Base-by-base conservation (phyloP, 225 moss, liverwort and hornwort species). In the Sphagnum tenellum region DNA sequence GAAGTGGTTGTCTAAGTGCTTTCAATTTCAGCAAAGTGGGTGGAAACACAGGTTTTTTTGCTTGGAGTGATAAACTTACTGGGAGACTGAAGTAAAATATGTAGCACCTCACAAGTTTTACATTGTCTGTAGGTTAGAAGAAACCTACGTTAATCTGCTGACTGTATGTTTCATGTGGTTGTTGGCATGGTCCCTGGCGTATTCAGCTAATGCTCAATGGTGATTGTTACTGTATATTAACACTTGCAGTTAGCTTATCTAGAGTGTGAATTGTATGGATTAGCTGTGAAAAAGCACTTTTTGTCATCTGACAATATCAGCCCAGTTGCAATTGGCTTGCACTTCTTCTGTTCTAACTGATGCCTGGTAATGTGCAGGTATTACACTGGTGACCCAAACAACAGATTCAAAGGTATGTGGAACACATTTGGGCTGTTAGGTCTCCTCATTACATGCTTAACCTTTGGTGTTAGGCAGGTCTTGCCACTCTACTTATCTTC, bases 361-460 rank as follows among this genome's bases (percentile, higher is more conserved):
- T 57, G 29, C 62, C 2, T 45, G 48, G 44, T n/a, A n/a, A 56
- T 45, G 12, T 70, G 66, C 86, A 95, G 89, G 7, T 92, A 95
- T 69, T 95, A 79, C 67, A 89, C 86, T 46, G 89, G 94, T 49
- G 79, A 83, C 48, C 86, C 89, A 10, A 62, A 50, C 0, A 95
- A 92, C 56, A 84, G 92, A 60, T 45, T 72, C 2, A 79, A 59
- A 49, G 92, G 89, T 47, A 53, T 56, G 48, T 86, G 83, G 49
- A 70, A 86, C 62, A 63, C 7, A 58, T 73, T 92, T 14, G 95
- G 76, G 9, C 61, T 79, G 3, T 67, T 71, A 64, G 89, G 91
- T 68, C 73, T 92, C 66, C 65, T 91, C 4, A 5, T 75, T 45
- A 77, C 84, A 49, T 73, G 68, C 12, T 57, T 85, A 59, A 84